phyloP scores from a whole-genome alignment of 1,284 basidiomycete genomes.

The Entoloma clypeatum region DNA sequence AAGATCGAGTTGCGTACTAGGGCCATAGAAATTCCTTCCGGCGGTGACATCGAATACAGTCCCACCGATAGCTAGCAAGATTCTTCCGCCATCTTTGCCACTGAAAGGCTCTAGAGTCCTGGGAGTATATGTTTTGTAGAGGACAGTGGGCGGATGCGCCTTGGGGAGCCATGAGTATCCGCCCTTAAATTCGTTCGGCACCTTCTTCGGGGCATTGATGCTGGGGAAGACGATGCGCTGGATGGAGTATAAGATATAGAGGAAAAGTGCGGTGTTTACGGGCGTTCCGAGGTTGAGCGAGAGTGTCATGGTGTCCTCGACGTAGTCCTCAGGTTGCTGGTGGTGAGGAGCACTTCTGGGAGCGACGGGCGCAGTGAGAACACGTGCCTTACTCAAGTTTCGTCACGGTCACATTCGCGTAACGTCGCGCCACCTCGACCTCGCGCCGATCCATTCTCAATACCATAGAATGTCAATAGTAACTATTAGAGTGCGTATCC shows the following conservation, averaged over 20 bases:
- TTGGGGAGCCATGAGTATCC: constrained; percentile 87
- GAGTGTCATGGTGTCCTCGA: constrained; percentile 28
- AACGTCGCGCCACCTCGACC: no score
- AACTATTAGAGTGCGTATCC: constrained; percentile 53
- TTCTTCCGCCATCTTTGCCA: constrained; percentile 66
- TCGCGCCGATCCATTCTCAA: no score
- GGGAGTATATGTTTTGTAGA: constrained; percentile 76
- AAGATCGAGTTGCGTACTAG: constrained; percentile 53
- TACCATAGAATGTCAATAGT: constrained; percentile 66
- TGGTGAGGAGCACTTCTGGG: no score
- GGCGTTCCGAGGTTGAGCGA: constrained; percentile 59
- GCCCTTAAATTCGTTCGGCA: constrained; percentile 70
- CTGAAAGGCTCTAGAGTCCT: constrained; percentile 67
- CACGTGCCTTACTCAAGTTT: no score
- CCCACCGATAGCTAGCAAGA: constrained; percentile 83
- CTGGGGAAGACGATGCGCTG: constrained; percentile 72
- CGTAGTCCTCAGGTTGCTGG: no score
- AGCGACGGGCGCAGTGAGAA: no score
- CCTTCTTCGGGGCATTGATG: constrained; percentile 39
- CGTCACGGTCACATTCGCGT: no score
- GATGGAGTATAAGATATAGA: constrained; percentile 77
- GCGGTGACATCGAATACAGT: constrained; percentile 90
- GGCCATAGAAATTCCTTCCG: constrained; percentile 90
- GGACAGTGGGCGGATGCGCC: constrained; percentile 69
- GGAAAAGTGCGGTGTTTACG: constrained; percentile 68